Conservation (phyloP, 108 stramenopile genomes). For the Stephanodiscus triporus region DNA sequence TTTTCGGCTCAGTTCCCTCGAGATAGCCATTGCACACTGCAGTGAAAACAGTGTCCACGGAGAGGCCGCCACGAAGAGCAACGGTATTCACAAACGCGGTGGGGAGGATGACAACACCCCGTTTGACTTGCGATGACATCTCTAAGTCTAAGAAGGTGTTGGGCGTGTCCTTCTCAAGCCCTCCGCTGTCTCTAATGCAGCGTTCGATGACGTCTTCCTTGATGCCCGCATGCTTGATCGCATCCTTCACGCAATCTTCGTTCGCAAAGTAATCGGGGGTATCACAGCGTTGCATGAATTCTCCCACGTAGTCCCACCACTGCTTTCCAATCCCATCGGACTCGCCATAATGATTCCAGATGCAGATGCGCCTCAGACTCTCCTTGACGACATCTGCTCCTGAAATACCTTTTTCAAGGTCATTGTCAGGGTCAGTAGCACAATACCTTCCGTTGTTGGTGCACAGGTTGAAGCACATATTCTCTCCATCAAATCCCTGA, state of each 20-base stretch:
- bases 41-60: constrained; percentile 58
- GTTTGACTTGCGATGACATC: constrained; percentile 49
- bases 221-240: constrained; percentile 57
- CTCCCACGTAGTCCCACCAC: constrained; percentile 89
- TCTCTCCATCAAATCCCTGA: constrained; percentile 57
- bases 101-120: constrained; percentile 58
- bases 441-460: constrained; percentile 96
- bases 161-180: constrained; percentile 39
- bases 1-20: constrained; percentile 67
- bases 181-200: constrained; percentile 69
- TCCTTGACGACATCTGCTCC: constrained; percentile 94
- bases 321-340: constrained; percentile 78
- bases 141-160: constrained; percentile 77
- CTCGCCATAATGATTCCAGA: constrained; percentile 88
- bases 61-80: constrained; percentile 65
- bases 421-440: constrained; percentile 92
- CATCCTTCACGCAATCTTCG: constrained; percentile 80
- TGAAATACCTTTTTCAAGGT: constrained; percentile 81
- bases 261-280: constrained; percentile 69
- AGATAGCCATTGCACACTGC: constrained; percentile 75
- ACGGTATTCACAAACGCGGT: constrained; percentile 71
- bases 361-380: constrained; percentile 86
- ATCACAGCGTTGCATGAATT: constrained; percentile 76
- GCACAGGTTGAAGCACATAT: constrained; percentile 86
- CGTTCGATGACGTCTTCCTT: constrained; percentile 47